These are phyloP conservation scores for Ogataea nakhonphanomensis DNA, from an alignment of 805 yeast genomes.

Conservation along the genomic window DNA sequence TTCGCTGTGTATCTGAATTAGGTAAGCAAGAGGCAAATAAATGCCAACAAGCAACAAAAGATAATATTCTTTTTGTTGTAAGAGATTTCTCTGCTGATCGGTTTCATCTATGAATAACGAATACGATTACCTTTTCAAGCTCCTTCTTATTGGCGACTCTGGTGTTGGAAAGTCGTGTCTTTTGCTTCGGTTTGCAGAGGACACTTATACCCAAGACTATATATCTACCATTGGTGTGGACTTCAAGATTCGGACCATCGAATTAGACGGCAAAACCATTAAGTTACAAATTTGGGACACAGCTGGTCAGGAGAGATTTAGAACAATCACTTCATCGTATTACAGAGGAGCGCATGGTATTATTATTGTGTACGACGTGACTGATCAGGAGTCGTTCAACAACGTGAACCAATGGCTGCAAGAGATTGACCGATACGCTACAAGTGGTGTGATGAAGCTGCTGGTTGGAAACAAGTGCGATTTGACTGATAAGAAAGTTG, in stretches of 20 bases:
- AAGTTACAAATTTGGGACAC: conserved; percentile 99
- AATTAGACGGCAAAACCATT: conserved; percentile 94
- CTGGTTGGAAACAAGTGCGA: conserved; percentile 97
- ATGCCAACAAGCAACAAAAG: conserved; percentile 13
- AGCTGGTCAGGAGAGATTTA: conserved; percentile 97
- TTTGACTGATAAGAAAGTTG: conserved; percentile 88
- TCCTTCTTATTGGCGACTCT: conserved; percentile 94
- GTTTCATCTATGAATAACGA: conserved; percentile 69
- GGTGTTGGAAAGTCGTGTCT: conserved; percentile 98
- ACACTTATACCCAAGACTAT: conserved; percentile 94
- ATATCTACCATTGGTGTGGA: conserved; percentile 98
- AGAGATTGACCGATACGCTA: conserved; percentile 97
- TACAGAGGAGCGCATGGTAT: conserved; percentile 99
- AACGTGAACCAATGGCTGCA: conserved; percentile 98
- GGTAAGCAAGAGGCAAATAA: conserved; percentile 12
- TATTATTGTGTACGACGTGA: conserved; percentile 95
- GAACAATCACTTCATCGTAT: conserved; percentile 95
- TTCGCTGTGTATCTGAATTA: background rate
- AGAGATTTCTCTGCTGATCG: background rate
- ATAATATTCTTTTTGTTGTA: conserved; percentile 5
- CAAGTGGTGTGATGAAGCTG: conserved; percentile 94
- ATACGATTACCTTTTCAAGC: conserved; percentile 96
- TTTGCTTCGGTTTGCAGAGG: conserved; percentile 92
- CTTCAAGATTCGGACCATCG: conserved; percentile 84
- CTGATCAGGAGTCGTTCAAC: conserved; percentile 94